Evolutionary conservation across 1,284 basidiomycete genomes (phyloP), one percentile per base, ranked within the genome.

Genomic region (Malassezia obtusa): DNA sequence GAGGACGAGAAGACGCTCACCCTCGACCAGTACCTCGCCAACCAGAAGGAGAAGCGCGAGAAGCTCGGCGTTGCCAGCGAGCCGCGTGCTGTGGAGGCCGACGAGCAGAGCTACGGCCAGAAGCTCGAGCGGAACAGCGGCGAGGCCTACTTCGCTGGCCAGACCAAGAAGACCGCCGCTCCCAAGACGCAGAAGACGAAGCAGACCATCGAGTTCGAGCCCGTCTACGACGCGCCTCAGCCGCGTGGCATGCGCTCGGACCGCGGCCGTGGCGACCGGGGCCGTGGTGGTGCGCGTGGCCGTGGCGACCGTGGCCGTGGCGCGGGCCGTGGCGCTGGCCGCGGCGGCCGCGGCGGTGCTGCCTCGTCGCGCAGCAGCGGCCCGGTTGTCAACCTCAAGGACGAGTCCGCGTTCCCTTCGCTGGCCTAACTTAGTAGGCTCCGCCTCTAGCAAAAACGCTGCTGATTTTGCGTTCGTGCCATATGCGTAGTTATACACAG

Each of bases 1-100:
- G 88, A 91, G 75, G 88, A 90, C 76, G 90, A 94, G 78, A 88
- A 89, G 77, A 91, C 88, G 38, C 79, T 89, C 65, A 88, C 86
- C 36, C 64, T 69, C 49, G 87, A 88, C 48, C 83, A 89, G 75
- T 89, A 88, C 76, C 78, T 84, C 57, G 83, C 84, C 59, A 80
- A 85, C 76, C 78, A 84, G 76, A 82, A 80, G 67, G 65, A 62
- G 50, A 69, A 73, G 67, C 62, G 63, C 49, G 62, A 67, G 59
- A 52, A 59, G 53, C 56, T 73, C 49, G 62, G 59, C 51, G 56
- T 45, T 51, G 54, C 58, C 59, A 60, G 63, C 52, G 58, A 45
- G 38, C 61, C 60, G 31, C 50, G 57, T 21, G 36, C 36, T 35
- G 68, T 70, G 47, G 61, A 65, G 46, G 63, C 62, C 17, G 63